Conservation (phyloP, 75 land plant genomes). For the Azolla pinnata region DNA sequence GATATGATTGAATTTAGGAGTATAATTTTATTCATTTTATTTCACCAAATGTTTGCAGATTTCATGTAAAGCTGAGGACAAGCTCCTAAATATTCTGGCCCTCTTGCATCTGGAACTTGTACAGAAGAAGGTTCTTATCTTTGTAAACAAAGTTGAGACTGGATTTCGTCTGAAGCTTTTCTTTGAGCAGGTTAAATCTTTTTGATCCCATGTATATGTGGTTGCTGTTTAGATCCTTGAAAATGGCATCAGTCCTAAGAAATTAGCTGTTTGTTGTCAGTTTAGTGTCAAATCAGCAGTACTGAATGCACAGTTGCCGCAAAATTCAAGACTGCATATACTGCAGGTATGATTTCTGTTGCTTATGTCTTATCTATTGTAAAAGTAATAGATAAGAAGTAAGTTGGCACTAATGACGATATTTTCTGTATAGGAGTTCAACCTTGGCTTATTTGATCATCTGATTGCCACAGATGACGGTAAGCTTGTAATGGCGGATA, state of each 20-base stretch:
- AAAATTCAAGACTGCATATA: conserved; percentile 90
- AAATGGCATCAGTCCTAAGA: no score
- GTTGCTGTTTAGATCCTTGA: no score
- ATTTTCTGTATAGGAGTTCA: conserved; percentile 79
- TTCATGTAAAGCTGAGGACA: conserved; percentile 58
- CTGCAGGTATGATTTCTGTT: conserved; percentile 46
- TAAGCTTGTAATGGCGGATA: conserved; percentile 28
- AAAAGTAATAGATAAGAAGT: neutral
- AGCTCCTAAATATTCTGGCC: conserved; percentile 58
- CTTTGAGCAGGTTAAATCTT: conserved; percentile 87
- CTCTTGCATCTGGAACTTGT: conserved; percentile 68
- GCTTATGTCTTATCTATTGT: neutral
- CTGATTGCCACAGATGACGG: conserved; percentile 82
- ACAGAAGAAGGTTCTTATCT: conserved; percentile 82
- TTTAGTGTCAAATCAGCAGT: conserved; percentile 89
- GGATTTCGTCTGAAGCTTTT: conserved; percentile 75
- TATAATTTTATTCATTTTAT: neutral
- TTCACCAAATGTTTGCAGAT: conserved; percentile 28
- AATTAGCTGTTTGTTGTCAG: no score
- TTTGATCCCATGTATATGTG: no score
- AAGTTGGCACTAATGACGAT: neutral
- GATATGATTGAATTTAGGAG: neutral
- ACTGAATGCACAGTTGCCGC: conserved; percentile 88
- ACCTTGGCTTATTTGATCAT: conserved; percentile 79
- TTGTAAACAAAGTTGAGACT: conserved; percentile 73